Conservation (phyloP, 1,284 basidiomycete genomes). For the Phellopilus nigrolimitatus region DNA sequence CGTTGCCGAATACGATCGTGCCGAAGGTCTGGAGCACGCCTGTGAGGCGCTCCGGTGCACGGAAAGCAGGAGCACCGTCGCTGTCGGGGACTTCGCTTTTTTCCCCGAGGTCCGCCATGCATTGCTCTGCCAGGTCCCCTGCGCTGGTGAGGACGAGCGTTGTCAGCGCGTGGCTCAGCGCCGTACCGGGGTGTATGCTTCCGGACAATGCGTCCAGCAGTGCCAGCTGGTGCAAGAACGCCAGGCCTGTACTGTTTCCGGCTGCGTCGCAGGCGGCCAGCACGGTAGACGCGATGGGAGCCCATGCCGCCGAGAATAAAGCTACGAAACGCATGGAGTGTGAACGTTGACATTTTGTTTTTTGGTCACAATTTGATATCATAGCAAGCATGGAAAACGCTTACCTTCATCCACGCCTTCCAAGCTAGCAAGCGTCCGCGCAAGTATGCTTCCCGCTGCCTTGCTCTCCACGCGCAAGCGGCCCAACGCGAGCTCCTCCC, state of each 20-base stretch:
- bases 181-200: neutral
- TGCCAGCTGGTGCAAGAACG: neutral
- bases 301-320: conserved; percentile 46
- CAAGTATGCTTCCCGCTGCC: conserved; percentile 42
- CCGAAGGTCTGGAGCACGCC: neutral
- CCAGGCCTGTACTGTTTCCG: neutral
- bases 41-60: neutral
- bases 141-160: neutral
- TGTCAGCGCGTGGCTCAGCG: neutral
- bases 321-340: conserved; percentile 24
- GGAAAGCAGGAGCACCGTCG: no score
- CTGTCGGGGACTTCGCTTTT: neutral
- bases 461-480: conserved; percentile 45
- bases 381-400: no score
- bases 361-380: no score
- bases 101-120: neutral
- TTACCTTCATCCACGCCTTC: conserved; percentile 39
- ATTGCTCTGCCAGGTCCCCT: neutral
- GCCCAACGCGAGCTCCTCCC: conserved; percentile 41
- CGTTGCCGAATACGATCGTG: neutral
- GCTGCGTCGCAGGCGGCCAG: neutral
- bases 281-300: conserved; percentile 27
- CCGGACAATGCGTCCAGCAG: neutral
- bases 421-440: conserved; percentile 40
- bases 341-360: no score